phyloP scores from a whole-genome alignment of 495 filamentous ascomycete genomes.

The Chlorociboria aeruginascens region DNA sequence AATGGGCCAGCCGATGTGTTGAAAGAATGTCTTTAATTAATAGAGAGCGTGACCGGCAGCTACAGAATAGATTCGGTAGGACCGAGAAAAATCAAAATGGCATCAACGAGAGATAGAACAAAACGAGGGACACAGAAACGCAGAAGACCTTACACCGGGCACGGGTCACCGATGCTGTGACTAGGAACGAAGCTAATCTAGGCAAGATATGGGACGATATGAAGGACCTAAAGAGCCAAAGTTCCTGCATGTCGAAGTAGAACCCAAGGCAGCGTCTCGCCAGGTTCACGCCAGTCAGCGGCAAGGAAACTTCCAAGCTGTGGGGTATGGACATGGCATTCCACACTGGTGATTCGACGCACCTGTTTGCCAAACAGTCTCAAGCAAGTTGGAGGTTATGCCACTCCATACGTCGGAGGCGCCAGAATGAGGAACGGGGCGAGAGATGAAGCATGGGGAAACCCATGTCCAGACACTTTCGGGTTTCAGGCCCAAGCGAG shows the following conservation, averaged over 20 bases:
- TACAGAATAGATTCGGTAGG: conserved; percentile 11
- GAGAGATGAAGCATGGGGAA: conserved; percentile 4
- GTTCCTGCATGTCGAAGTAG: background rate
- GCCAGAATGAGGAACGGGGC: background rate
- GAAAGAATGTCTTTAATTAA: conserved; percentile 11
- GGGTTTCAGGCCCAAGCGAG: conserved; percentile 12
- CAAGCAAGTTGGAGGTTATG: conserved; percentile 15
- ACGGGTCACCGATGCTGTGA: conserved; percentile 10
- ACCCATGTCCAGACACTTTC: conserved; percentile 2
- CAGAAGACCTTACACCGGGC: conserved; percentile 11
- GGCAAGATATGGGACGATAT: conserved; percentile 15
- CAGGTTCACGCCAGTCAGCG: background rate
- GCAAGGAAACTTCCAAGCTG: background rate
- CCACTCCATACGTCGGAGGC: background rate
- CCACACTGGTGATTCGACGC: background rate
- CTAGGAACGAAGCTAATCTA: conserved; percentile 3
- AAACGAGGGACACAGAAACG: conserved; percentile 9
- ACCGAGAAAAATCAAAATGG: conserved; percentile 6
- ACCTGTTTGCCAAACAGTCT: conserved; percentile 14
- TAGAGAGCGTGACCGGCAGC: conserved; percentile 19
- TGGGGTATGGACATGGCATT: conserved; percentile 3
- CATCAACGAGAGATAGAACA: background rate
- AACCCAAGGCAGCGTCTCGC: conserved; percentile 5
- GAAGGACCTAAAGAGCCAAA: conserved; percentile 7
- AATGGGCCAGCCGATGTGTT: conserved; percentile 11